Percentiles rank a stretch among this genome's conserved stretches.
Evolutionary conservation across 2,329 filamentous ascomycete genomes (phyloP).

Genomic region (Aspergillus fumigatiaffinis): DNA sequence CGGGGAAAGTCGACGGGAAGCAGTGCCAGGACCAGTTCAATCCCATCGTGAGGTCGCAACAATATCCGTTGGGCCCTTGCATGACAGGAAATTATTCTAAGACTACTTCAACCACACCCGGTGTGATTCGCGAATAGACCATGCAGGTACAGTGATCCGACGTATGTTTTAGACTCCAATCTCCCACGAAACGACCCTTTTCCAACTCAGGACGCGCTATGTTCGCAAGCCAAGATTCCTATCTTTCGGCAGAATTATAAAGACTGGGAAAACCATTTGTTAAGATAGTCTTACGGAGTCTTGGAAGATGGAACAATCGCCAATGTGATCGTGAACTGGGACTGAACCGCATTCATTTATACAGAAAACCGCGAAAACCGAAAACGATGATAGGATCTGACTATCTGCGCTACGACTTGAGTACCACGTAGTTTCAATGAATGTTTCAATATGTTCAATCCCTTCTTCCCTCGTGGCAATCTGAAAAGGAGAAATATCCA

Average conservation of each 20-base stretch:
- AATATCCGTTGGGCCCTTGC: background rate
- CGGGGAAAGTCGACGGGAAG: constrained; percentile 22
- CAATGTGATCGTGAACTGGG: too few species aligned
- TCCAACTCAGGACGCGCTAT: background rate
- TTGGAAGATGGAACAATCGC: background rate
- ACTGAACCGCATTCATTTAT: too few species aligned
- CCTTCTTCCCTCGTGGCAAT: too few species aligned
- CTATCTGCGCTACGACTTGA: background rate
- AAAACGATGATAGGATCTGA: background rate
- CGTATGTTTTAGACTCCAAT: background rate
- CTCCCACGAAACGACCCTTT: background rate
- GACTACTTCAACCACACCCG: background rate
- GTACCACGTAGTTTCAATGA: background rate
- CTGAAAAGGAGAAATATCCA: too few species aligned
- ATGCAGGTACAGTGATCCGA: background rate
- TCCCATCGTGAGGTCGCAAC: background rate
- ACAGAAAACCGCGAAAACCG: background rate
- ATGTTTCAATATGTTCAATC: too few species aligned
- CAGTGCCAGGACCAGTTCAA: constrained; percentile 6
- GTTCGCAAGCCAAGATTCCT: background rate
- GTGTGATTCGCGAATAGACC: background rate
- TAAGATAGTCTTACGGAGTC: background rate
- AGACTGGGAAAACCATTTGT: background rate
- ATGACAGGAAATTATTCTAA: background rate
- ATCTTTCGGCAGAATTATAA: background rate